Evolutionary conservation across 2,329 filamentous ascomycete species (phyloP).

Genomic region (Aureobasidium namibiae): DNA sequence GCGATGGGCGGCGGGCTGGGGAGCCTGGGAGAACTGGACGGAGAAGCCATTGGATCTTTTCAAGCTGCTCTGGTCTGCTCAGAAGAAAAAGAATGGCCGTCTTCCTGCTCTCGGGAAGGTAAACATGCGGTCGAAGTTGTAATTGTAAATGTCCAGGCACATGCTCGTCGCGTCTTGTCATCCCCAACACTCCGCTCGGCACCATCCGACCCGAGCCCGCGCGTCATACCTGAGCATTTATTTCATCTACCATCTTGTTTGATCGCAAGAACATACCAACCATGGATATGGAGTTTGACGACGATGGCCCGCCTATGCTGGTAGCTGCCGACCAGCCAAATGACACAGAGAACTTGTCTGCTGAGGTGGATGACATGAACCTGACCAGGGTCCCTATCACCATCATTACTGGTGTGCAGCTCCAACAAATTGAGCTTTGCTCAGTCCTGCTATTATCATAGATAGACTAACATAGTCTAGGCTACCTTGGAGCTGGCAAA

Average conservation of each 20-base stretch:
- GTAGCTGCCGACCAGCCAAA: slow-evolving; percentile 41
- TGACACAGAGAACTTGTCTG: slow-evolving; percentile 23
- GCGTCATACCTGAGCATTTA: slow-evolving; percentile 6
- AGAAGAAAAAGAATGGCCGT: not conserved
- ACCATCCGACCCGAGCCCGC: not conserved
- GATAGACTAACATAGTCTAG: slow-evolving; percentile 36
- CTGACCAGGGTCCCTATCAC: slow-evolving; percentile 69
- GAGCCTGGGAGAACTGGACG: slow-evolving; percentile 77
- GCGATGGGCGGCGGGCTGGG: slow-evolving; percentile 91
- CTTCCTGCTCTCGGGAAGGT: not conserved
- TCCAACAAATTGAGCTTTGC: not conserved
- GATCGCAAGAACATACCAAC: not conserved
- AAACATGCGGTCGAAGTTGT: not conserved
- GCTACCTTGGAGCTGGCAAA: slow-evolving; percentile 92
- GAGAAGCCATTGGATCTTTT: slow-evolving; percentile 28
- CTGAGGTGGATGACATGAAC: slow-evolving; percentile 41
- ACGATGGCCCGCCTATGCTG: slow-evolving; percentile 55
- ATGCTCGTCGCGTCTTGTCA: not conserved
- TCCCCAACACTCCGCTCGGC: not conserved
- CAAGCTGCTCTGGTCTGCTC: not conserved
- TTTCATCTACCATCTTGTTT: not conserved
- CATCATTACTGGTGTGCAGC: slow-evolving; percentile 62
- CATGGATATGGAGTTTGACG: slow-evolving; percentile 52
- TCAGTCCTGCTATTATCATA: not conserved
- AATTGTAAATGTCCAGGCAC: not conserved